Conservation (phyloP, 169 alveolate genomes). For the Plasmodium coatneyi region DNA sequence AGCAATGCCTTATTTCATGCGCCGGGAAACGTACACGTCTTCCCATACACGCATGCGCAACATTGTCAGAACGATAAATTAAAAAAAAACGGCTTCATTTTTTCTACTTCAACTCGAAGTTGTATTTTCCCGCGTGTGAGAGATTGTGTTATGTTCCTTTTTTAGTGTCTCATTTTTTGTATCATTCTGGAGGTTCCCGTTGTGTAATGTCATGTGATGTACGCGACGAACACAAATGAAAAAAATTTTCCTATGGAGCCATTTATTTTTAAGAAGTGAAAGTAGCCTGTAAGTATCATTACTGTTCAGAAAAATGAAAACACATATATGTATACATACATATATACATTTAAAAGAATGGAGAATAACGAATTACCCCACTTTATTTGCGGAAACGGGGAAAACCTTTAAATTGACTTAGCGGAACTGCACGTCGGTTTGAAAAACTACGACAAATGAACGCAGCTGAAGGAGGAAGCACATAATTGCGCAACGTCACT, state of each 20-base stretch:
- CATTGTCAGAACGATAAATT: neutral
- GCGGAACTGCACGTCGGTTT: neutral
- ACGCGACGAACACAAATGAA: neutral
- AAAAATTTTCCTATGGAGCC: neutral
- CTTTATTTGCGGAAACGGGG: neutral
- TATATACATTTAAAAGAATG: neutral
- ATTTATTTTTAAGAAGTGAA: neutral
- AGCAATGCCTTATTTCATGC: neutral
- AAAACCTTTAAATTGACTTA: neutral
- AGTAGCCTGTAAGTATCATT: neutral
- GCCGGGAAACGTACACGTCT: neutral
- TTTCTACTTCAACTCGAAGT: neutral
- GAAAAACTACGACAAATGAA: neutral
- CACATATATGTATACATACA: neutral
- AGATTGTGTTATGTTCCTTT: neutral
- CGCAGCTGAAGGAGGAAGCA: neutral
- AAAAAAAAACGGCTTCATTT: too few species aligned
- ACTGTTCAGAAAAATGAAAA: neutral
- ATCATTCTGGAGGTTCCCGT: neutral
- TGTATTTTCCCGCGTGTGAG: neutral
- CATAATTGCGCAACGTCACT: neutral
- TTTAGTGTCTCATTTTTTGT: neutral
- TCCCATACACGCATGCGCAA: neutral
- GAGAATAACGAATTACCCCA: neutral
- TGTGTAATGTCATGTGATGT: neutral